A percentile compares a stretch with the other conserved stretches of the same genome.
These are phyloP conservation scores for Torulaspora pretoriensis DNA, from an alignment of 1,139 yeast genomes.

Conservation along the genomic window DNA sequence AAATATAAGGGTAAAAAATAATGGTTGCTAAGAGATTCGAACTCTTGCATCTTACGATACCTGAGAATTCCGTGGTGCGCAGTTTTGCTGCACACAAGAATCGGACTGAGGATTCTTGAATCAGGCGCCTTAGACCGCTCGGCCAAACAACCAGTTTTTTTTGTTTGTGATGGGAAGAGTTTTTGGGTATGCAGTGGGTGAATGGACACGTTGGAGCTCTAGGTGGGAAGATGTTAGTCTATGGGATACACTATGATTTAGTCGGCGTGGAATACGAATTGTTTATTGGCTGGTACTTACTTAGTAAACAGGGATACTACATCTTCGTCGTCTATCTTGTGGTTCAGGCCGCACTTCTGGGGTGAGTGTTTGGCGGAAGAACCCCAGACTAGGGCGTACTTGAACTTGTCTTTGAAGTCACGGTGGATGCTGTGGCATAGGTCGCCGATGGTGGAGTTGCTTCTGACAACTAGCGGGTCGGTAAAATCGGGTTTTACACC, in stretches of 20 bases:
- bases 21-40: conserved; percentile 33
- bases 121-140: conserved; percentile 34
- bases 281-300: conserved; percentile 14
- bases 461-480: conserved; percentile 90
- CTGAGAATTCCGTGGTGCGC: conserved; percentile 23
- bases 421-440: conserved; percentile 92
- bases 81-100: conserved; percentile 14
- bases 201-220: too few species aligned
- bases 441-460: conserved; percentile 70
- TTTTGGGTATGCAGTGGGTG: too few species aligned
- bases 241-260: too few species aligned
- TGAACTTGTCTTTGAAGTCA: conserved; percentile 86
- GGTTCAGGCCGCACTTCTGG: conserved; percentile 88
- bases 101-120: conserved; percentile 23
- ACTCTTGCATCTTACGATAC: conserved; percentile 34
- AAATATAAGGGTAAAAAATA: conserved; percentile 8
- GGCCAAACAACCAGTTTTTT: conserved; percentile 28
- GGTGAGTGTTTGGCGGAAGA: conserved; percentile 93
- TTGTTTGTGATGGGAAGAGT: neutral
- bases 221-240: too few species aligned
- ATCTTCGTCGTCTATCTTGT: conserved; percentile 85
- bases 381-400: conserved; percentile 96
- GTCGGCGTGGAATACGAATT: neutral
- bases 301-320: conserved; percentile 89
- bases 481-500: conserved; percentile 75